Percentiles rank a stretch among this genome's conserved stretches.
Conservation (phyloP, 306 rosid genomes). For the Fagus crenata region DNA sequence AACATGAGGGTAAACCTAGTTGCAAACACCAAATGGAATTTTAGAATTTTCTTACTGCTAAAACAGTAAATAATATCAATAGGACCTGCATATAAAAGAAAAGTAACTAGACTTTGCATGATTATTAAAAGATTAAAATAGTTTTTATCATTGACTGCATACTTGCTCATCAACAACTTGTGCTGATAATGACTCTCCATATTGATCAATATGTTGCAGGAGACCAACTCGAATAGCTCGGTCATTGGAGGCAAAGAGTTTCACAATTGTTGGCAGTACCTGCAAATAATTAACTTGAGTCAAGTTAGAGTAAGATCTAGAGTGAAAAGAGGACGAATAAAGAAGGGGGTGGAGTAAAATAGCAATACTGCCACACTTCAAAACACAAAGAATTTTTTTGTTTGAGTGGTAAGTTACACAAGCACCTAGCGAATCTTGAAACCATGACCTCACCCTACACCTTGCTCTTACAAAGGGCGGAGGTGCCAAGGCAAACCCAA, state of each 20-base stretch:
- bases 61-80: conserved; percentile 5
- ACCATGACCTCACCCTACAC: no score
- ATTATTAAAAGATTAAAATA: conserved; percentile 11
- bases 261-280: conserved; percentile 85
- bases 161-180: conserved; percentile 95
- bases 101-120: conserved; percentile 22
- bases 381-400: neutral
- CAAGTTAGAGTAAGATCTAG: conserved; percentile 22
- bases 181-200: conserved; percentile 82
- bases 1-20: conserved; percentile 91
- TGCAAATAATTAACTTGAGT: conserved; percentile 31
- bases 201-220: conserved; percentile 95
- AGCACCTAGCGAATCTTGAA: no score
- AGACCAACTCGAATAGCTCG: conserved; percentile 90
- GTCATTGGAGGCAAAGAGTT: conserved; percentile 94
- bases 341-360: neutral
- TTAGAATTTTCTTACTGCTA: conserved; percentile 24
- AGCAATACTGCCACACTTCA: neutral
- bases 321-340: conserved; percentile 10
- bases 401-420: no score
- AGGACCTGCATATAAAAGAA: conserved; percentile 5
- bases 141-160: conserved; percentile 27
- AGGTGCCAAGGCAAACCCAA: no score
- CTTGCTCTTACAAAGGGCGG: no score
- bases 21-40: conserved; percentile 33